Evolutionary conservation across 139 green algal genomes (phyloP), one percentile per base, ranked within the genome.

Genomic region (Penium margaritaceum): DNA sequence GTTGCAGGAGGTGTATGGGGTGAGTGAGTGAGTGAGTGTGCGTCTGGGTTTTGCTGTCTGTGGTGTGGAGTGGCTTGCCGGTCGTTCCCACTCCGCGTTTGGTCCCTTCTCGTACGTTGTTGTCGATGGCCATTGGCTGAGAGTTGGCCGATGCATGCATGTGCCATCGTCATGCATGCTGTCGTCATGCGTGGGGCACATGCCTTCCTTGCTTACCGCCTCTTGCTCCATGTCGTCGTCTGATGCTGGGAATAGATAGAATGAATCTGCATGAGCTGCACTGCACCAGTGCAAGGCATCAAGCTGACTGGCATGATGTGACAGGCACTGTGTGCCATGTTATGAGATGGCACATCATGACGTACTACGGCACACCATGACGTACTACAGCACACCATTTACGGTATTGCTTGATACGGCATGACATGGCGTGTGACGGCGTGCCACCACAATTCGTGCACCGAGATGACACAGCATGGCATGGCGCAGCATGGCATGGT

Each of bases 231-330:
- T n/a, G n/a, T n/a, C n/a, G n/a, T n/a, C n/a, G n/a, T n/a, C n/a
- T n/a, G n/a, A n/a, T n/a, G n/a, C n/a, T n/a, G n/a, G n/a, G n/a
- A n/a, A n/a, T n/a, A n/a, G n/a, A n/a, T n/a, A n/a, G n/a, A n/a
- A n/a, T n/a, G n/a, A n/a, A n/a, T n/a, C n/a, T n/a, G n/a, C n/a
- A 60, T 29, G 47, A 33, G 47, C 47, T 60, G 7, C 47, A 60
- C n/a, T 24, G 47, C 47, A 60, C 47, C 47, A 24, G 30, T 0
- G n/a, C 47, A 24, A 27, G 47, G 29, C 21, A 33, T 60, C 21
- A n/a, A 24, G 47, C n/a, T 60, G 9, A 60, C n/a, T 3, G 4
- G 0, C 47, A n/a, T 27, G 12, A 24, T 24, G 1, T 60, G 19
- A n/a, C 19, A n/a, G 29, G 21, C 46, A 15, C 47, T 60, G 12